Conservation (phyloP, 192 early-diverging fungal species). For the Gaertneriomyces sp. region DNA sequence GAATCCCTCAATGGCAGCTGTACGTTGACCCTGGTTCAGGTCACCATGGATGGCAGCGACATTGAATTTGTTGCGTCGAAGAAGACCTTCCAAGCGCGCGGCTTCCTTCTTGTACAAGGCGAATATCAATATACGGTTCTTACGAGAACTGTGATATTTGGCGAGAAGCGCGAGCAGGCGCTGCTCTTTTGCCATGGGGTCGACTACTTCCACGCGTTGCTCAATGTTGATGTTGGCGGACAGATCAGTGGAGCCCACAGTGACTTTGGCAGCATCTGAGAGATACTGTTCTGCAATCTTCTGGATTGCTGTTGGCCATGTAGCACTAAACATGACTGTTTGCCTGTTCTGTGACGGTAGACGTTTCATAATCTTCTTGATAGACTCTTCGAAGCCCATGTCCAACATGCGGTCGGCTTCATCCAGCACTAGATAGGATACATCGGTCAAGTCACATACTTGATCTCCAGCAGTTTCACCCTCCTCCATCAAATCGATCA, state of each 20-base stretch:
- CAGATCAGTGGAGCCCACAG: conserved; percentile 85
- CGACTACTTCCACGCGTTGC: conserved; percentile 88
- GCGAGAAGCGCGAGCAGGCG: conserved; percentile 72
- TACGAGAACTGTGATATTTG: conserved; percentile 70
- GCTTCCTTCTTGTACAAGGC: conserved; percentile 97
- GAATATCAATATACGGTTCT: conserved; percentile 89
- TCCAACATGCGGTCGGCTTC: conserved; percentile 99
- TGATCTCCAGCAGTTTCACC: conserved; percentile 4
- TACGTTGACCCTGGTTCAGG: conserved; percentile 78
- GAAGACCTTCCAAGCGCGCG: conserved; percentile 66
- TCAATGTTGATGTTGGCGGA: conserved; percentile 79
- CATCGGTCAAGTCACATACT: conserved; percentile 67
- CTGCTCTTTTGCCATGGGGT: conserved; percentile 70
- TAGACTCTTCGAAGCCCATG: conserved; percentile 86
- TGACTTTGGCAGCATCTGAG: conserved; percentile 71
- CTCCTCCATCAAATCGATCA: conserved; percentile 84
- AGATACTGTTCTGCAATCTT: conserved; percentile 82
- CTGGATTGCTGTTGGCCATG: conserved; percentile 89
- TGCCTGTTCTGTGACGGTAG: conserved; percentile 66
- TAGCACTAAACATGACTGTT: conserved; percentile 94
- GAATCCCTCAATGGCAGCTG: conserved; percentile 74
- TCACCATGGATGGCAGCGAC: conserved; percentile 90
- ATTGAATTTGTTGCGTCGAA: conserved; percentile 74
- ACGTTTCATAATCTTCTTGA: conserved; percentile 77
- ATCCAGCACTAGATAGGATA: conserved; percentile 89